Evolutionary conservation across 1,139 yeast species (phyloP).

Genomic region (Pichia sp.): DNA sequence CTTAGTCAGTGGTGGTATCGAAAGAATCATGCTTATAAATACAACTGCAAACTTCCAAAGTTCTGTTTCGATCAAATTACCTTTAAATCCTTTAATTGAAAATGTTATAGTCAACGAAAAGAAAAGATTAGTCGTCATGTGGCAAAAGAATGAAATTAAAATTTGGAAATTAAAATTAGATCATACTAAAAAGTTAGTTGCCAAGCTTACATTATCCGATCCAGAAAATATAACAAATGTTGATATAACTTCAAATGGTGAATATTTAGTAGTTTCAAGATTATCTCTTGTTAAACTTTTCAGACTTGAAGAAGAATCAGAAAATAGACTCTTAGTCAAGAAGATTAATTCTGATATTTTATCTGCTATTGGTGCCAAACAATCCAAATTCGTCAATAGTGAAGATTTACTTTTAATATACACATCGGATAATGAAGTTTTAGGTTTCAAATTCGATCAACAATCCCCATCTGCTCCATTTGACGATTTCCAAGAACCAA

Average conservation of each 20-base stretch:
- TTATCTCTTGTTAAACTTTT: constrained; percentile 69
- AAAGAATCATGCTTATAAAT: constrained; percentile 72
- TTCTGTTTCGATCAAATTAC: constrained; percentile 71
- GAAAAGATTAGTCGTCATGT: constrained; percentile 59
- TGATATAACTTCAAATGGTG: constrained; percentile 64
- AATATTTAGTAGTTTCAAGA: constrained; percentile 70
- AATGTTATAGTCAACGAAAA: constrained; percentile 51
- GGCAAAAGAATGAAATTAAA: constrained; percentile 82
- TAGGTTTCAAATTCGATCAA: constrained; percentile 40
- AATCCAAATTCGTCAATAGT: constrained; percentile 43
- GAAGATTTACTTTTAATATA: constrained; percentile 49
- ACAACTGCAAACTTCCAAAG: constrained; percentile 68
- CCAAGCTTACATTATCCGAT: constrained; percentile 66
- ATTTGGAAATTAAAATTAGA: constrained; percentile 60
- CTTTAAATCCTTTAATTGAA: constrained; percentile 61
- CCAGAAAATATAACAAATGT: constrained; percentile 81
- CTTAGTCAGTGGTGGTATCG: constrained; percentile 89
- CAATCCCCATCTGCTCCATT: constrained; percentile 39
- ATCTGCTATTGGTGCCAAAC: constrained; percentile 53
- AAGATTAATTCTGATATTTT: constrained; percentile 55
- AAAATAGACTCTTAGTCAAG: constrained; percentile 45
- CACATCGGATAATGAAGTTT: constrained; percentile 60
- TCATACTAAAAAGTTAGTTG: constrained; percentile 46
- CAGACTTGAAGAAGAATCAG: constrained; percentile 42
- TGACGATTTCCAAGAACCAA: constrained; percentile 28